Percentiles rank a stretch among this genome's conserved stretches.
phyloP scores from a whole-genome alignment of 192 early-diverging fungal species.

The Entomortierella lignicola region DNA sequence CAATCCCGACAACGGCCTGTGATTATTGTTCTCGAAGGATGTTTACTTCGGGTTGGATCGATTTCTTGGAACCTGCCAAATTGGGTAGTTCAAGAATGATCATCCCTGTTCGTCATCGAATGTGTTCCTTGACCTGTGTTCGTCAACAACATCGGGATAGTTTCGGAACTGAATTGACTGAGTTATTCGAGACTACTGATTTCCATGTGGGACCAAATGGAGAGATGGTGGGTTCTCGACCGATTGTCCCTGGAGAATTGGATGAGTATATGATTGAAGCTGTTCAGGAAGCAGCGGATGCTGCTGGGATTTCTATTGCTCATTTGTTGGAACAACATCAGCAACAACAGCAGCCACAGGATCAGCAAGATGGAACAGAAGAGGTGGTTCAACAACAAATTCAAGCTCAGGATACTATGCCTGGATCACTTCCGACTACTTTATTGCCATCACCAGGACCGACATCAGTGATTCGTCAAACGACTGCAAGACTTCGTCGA shows the following conservation, averaged over 20 bases:
- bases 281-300: constrained; percentile 44
- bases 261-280: constrained; percentile 53
- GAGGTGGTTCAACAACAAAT: background rate
- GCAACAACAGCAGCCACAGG: constrained; percentile 1
- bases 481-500: constrained; percentile 32
- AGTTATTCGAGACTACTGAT: constrained; percentile 34
- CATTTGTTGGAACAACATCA: constrained; percentile 41
- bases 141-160: constrained; percentile 40
- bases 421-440: constrained; percentile 3
- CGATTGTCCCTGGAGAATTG: constrained; percentile 36
- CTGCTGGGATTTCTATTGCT: constrained; percentile 38
- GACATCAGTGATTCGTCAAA: constrained; percentile 32
- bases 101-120: constrained; percentile 37
- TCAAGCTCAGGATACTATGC: background rate
- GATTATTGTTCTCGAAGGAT: constrained; percentile 42
- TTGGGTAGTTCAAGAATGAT: constrained; percentile 27
- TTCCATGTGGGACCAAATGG: constrained; percentile 45
- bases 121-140: constrained; percentile 43
- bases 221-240: constrained; percentile 40
- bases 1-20: constrained; percentile 20
- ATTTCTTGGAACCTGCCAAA: constrained; percentile 44
- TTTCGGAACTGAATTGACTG: constrained; percentile 43
- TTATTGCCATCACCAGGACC: constrained; percentile 7
- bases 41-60: constrained; percentile 49
- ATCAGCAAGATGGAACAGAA: background rate